Evolutionary conservation across 768 basidiomycete species (phyloP), one percentile per base, ranked within the genome.

Genomic region (Guyanaporus albipodus): DNA sequence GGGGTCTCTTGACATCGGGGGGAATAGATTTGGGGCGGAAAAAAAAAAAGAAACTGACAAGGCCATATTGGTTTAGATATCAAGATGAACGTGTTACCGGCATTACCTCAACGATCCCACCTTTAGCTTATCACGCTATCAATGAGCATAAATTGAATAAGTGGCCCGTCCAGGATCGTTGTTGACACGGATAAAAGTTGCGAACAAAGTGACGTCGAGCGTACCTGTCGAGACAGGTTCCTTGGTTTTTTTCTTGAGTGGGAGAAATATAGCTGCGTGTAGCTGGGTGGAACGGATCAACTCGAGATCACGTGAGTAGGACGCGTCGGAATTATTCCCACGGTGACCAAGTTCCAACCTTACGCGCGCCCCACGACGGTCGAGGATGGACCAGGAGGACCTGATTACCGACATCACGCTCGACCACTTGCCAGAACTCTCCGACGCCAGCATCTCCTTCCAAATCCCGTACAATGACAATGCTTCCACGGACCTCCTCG

Each of bases 361-460:
- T 27, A 29, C 38, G 23, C 38, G 39, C 18, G 8, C 2, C 31
- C 52, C 21, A 40, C 52, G 38, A 50, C 45, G 4, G 19, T 0
- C n/a, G 2, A 31, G 24, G 5, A 53, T 59, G 54, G 48, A 52
- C 22, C 48, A 54, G 15, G n/a, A n/a, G n/a, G 54, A 57, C 53
- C 63, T 56, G 53, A 58, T 65, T 17, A 61, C 64, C 32, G 70
- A 71, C 62, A 61, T 78, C 18, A 83, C 78, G 46, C 62, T 74
- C 38, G 71, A 75, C 57, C 76, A 80, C 60, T 56, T 81, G 22
- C 80, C 80, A 32, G 79, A 83, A 50, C 58, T 73, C 41, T 80
- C 82, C 4, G 63, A 66, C 8, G 56, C 64, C 6, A 67, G 65
- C 31, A 59, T 62, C 7, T 74, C 72, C 14, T 77, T 79, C 53